A percentile compares a stretch with the other conserved stretches of the same genome.
phyloP scores from a whole-genome alignment of 2,329 filamentous ascomycete genomes.

The Uncinocarpus reesii region DNA sequence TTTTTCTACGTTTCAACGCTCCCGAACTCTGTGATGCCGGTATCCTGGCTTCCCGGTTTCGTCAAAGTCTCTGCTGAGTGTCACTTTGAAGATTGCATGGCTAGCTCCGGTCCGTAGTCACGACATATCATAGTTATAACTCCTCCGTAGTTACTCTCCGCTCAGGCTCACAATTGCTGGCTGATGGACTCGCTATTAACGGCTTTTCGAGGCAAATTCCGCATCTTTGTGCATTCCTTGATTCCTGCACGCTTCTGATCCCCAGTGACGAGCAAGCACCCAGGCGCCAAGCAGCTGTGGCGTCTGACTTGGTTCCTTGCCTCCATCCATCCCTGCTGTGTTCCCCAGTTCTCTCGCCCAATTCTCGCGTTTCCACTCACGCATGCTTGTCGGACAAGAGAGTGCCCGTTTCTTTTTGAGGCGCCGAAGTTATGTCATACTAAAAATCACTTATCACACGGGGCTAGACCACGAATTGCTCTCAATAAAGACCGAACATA shows the following conservation, averaged over 20 bases:
- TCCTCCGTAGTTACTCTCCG: background rate
- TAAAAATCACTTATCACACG: background rate
- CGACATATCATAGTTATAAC: too few relatives aligned
- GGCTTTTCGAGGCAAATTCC: too few relatives aligned
- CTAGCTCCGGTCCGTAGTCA: too few relatives aligned
- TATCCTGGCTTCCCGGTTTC: background rate
- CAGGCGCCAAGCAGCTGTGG: background rate
- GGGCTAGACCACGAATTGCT: slow-evolving; percentile 4
- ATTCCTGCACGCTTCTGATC: background rate
- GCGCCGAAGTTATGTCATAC: slow-evolving; percentile 7
- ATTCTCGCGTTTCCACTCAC: background rate
- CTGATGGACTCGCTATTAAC: background rate
- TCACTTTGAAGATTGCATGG: too few relatives aligned
- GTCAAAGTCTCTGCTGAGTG: too few relatives aligned
- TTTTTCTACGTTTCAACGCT: background rate
- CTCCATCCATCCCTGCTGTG: background rate
- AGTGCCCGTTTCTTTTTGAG: background rate
- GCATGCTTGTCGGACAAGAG: background rate
- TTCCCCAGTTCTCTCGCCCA: background rate
- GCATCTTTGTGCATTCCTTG: background rate
- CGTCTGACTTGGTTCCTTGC: background rate
- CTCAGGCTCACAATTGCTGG: background rate
- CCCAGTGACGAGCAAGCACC: background rate
- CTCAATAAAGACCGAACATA: background rate
- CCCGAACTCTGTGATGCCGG: background rate